These are phyloP conservation scores for Jackrogersella minutella DNA, from an alignment of 495 filamentous ascomycete genomes.

Conservation along the genomic window DNA sequence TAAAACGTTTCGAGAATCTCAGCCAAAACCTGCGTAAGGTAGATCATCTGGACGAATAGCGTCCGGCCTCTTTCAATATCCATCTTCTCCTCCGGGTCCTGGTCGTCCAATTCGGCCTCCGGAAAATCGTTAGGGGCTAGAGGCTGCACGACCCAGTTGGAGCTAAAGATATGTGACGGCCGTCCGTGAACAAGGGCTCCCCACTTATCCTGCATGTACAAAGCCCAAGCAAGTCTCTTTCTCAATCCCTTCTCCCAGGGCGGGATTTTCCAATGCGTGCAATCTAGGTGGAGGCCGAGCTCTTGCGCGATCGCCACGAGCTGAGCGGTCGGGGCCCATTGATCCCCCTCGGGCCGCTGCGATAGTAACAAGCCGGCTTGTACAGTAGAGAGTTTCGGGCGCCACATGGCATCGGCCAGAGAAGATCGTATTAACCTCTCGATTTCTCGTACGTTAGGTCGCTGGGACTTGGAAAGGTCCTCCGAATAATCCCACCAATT, in stretches of 20 bases:
- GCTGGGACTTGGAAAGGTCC: conserved; percentile 67
- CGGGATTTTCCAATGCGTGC: conserved; percentile 86
- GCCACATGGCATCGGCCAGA: conserved; percentile 77
- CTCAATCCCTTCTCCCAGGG: conserved; percentile 84
- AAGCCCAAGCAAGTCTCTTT: conserved; percentile 86
- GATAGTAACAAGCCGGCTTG: conserved; percentile 90
- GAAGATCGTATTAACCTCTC: conserved; percentile 79
- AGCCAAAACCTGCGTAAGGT: conserved; percentile 75
- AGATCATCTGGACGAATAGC: conserved; percentile 76
- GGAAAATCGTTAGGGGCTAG: conserved; percentile 76
- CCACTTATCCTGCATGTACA: conserved; percentile 97
- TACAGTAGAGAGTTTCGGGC: conserved; percentile 90
- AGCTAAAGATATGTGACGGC: conserved; percentile 80
- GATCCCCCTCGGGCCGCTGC: conserved; percentile 85
- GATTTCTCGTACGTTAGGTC: conserved; percentile 76
- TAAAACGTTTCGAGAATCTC: conserved; percentile 85
- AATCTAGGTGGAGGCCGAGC: conserved; percentile 87
- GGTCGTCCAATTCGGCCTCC: conserved; percentile 65
- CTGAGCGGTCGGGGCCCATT: conserved; percentile 87
- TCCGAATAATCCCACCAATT: conserved; percentile 86
- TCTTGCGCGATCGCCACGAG: conserved; percentile 81
- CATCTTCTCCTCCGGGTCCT: conserved; percentile 64
- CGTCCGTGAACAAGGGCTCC: conserved; percentile 84
- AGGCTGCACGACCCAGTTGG: conserved; percentile 83
- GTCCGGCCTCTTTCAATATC: conserved; percentile 74